phyloP scores from a whole-genome alignment of 192 early-diverging fungal genomes.

The Coemansia reversa region DNA sequence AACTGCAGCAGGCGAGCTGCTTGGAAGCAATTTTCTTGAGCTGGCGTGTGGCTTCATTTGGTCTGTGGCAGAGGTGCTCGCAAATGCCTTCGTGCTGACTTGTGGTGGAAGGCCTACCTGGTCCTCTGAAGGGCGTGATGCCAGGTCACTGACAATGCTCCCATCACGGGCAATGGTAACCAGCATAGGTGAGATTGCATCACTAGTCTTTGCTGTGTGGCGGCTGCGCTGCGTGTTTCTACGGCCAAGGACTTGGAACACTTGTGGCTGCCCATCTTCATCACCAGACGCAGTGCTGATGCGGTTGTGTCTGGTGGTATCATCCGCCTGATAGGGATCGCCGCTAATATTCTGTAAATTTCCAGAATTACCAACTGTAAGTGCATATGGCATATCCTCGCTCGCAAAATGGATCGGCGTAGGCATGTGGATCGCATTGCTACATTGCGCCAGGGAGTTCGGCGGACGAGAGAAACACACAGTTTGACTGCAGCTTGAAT shows the following conservation, averaged over 20 bases:
- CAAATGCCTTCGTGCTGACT: background rate
- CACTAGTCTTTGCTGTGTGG: conserved; percentile 3
- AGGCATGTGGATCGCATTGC: conserved; percentile 4
- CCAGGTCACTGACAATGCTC: conserved; percentile 31
- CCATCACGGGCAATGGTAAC: conserved; percentile 40
- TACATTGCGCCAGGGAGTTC: background rate
- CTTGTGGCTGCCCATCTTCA: conserved; percentile 11
- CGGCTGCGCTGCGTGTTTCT: conserved; percentile 15
- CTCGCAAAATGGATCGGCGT: conserved; percentile 9
- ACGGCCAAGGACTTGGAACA: conserved; percentile 23
- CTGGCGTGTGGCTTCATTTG: background rate
- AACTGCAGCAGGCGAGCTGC: background rate
- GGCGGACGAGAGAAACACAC: conserved; percentile 8
- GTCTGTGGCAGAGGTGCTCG: background rate
- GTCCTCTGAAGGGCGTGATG: conserved; percentile 18
- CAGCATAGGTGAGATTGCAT: conserved; percentile 30
- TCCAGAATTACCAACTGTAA: background rate
- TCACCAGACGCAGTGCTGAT: conserved; percentile 22
- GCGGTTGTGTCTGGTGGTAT: conserved; percentile 5
- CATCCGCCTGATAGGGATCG: background rate
- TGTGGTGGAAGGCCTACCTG: background rate
- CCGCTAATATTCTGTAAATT: background rate
- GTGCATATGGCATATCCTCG: background rate
- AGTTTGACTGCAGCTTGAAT: background rate
- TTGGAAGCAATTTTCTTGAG: background rate